Percentiles rank a stretch among this genome's conserved stretches.
Conservation (phyloP, 1,284 basidiomycete genomes). For the Pyrrhoderma noxium region DNA sequence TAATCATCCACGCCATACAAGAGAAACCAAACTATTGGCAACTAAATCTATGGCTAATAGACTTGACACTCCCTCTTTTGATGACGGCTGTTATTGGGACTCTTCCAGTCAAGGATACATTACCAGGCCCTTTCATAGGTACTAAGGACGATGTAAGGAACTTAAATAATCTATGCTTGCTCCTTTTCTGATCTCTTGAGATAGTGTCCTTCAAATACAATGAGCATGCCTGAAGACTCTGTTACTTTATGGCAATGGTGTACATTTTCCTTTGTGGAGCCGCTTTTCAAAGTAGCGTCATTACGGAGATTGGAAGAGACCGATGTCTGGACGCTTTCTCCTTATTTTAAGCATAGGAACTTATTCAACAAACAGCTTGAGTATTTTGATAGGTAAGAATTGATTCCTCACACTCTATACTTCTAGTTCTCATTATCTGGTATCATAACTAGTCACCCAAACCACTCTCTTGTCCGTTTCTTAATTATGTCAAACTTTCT, state of each 20-base stretch:
- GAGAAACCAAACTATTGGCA: no score
- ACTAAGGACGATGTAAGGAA: constrained; percentile 36
- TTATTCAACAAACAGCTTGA: constrained; percentile 57
- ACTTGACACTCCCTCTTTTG: constrained; percentile 29
- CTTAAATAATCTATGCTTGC: not conserved
- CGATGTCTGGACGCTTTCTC: constrained; percentile 71
- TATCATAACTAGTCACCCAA: constrained; percentile 35
- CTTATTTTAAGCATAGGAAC: constrained; percentile 63
- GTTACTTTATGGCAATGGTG: constrained; percentile 75
- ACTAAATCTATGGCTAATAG: constrained; percentile 27
- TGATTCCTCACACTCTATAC: not conserved
- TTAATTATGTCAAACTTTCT: constrained; percentile 65
- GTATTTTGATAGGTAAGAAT: constrained; percentile 38
- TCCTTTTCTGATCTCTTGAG: not conserved
- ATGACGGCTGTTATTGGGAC: constrained; percentile 48
- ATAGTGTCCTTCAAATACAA: constrained; percentile 42
- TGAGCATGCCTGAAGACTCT: constrained; percentile 64
- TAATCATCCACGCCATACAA: constrained; percentile 24
- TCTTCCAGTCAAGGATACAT: constrained; percentile 39
- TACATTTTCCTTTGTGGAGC: constrained; percentile 70
- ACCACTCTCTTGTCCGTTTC: constrained; percentile 53
- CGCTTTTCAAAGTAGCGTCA: constrained; percentile 53
- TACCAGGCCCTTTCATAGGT: constrained; percentile 43
- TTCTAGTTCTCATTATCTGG: not conserved
- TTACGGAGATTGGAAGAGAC: constrained; percentile 52